Evolutionary conservation across 495 filamentous ascomycete species (phyloP).

Genomic region (Xylaria intraflava): DNA sequence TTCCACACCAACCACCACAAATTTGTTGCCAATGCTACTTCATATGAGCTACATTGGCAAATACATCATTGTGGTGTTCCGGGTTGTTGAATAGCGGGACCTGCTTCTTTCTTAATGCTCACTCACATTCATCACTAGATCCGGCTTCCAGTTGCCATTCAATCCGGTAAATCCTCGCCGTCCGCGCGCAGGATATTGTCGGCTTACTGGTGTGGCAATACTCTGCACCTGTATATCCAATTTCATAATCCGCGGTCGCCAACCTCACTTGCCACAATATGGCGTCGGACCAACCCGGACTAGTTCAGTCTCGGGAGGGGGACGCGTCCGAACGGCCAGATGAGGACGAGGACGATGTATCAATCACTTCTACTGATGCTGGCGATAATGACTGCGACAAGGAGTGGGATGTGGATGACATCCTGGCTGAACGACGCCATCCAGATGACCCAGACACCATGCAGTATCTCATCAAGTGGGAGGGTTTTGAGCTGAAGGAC

Average conservation of each 20-base stretch:
- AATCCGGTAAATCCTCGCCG: not conserved
- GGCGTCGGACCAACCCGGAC: not conserved
- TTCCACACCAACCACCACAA: no score
- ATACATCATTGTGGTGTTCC: no score
- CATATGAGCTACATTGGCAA: no score
- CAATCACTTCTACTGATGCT: slow-evolving; percentile 52
- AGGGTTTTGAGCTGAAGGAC: slow-evolving; percentile 49
- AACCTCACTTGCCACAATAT: not conserved
- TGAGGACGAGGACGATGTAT: slow-evolving; percentile 52
- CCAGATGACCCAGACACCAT: slow-evolving; percentile 27
- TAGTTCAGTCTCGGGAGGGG: not conserved
- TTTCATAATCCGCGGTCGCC: not conserved
- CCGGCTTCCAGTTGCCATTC: not conserved
- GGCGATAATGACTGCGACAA: slow-evolving; percentile 42
- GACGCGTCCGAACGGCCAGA: not conserved
- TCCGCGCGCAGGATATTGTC: not conserved
- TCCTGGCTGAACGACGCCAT: slow-evolving; percentile 43
- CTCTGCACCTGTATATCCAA: not conserved
- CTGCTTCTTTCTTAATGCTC: not conserved
- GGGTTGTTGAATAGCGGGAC: no score
- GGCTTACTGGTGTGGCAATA: not conserved
- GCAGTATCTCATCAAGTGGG: slow-evolving; percentile 62
- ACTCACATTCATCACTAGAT: not conserved
- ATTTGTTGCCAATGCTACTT: no score
- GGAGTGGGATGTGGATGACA: slow-evolving; percentile 41